Base-by-base conservation (phyloP, 148 eudicot species). In the Rhododendron williamsianum region DNA sequence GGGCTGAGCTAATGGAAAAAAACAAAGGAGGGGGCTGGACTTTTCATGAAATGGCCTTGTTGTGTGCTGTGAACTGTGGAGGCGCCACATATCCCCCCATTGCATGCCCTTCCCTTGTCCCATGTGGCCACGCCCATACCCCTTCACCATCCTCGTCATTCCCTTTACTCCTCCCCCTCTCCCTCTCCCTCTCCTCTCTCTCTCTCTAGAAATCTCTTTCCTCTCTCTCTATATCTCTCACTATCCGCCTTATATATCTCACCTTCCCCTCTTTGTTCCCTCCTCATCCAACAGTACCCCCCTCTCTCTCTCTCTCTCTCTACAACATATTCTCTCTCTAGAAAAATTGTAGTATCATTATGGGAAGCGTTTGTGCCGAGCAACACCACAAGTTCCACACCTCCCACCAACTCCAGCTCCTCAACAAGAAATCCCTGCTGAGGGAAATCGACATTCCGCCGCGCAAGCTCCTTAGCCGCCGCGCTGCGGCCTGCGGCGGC, bases 381-480 rank as follows among this genome's bases (percentile, higher is more conserved):
- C 93, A 92, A 10, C 91, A 87, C 85, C 91, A 88, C 86, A 90
- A 90, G 84, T 90, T 87, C 79, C 92, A 87, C 71, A 87, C 84
- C 38, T 87, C 90, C 76, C 87, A 90, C 83, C 91, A 88, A 41
- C 91, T 89, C 78, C 88, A 71, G 6, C 76, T 87, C 82, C 84
- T 86, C 63, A 84, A 85, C 83, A 90, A 92, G 71, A 92, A 92
- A 25, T 0, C 87, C 67, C 27, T 72, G 2, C 87, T 93, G n/a
- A 89, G 93, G 0, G 94, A 92, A 30, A 85, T 94, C 27, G 93
- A 94, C 87, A 93, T 95, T 80, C 98, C 98, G 0, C 98, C 98
- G 0, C 84, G 98, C 16, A 94, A 93, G 83, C 93, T 92, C 73
- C 90, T 92, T 30, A 52, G 84, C 49, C 90, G 93, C 25, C 94